phyloP scores from a whole-genome alignment of 2,329 filamentous ascomycete genomes.

The Endocalyx cinctus region DNA sequence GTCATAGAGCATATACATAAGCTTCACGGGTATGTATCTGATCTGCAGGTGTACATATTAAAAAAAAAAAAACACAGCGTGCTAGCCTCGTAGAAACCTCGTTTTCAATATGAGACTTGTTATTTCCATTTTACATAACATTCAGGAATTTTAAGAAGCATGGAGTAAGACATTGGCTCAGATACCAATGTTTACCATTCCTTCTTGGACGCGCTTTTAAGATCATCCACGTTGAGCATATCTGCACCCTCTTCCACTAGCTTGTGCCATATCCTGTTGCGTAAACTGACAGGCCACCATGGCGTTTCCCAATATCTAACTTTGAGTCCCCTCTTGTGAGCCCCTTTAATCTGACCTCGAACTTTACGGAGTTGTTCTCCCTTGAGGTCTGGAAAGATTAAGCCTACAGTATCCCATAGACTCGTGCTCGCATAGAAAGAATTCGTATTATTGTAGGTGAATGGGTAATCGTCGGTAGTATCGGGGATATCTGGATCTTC shows the following conservation, averaged over 20 bases:
- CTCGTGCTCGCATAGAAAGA: constrained; percentile 57
- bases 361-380: constrained; percentile 35
- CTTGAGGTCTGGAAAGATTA: constrained; percentile 39
- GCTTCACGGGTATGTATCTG: too few relatives aligned
- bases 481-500: constrained; percentile 28
- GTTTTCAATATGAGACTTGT: too few relatives aligned
- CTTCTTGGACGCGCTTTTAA: constrained; percentile 39
- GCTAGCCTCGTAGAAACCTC: too few relatives aligned
- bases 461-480: constrained; percentile 4
- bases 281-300: constrained; percentile 47
- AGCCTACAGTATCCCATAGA: constrained; percentile 44
- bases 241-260: constrained; percentile 54
- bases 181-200: constrained; percentile 29
- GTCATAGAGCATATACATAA: too few relatives aligned
- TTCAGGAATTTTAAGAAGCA: too few relatives aligned
- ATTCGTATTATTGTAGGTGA: constrained; percentile 41
- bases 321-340: constrained; percentile 45
- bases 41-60: too few relatives aligned
- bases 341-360: constrained; percentile 38
- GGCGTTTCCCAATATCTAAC: constrained; percentile 59
- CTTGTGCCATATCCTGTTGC: constrained; percentile 53
- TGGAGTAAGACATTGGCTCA: too few relatives aligned
- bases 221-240: constrained; percentile 58
- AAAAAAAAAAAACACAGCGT: too few relatives aligned
- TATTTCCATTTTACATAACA: too few relatives aligned